Conservation (phyloP, 2,329 filamentous ascomycete genomes). For the Cladobotryum protrusum region DNA sequence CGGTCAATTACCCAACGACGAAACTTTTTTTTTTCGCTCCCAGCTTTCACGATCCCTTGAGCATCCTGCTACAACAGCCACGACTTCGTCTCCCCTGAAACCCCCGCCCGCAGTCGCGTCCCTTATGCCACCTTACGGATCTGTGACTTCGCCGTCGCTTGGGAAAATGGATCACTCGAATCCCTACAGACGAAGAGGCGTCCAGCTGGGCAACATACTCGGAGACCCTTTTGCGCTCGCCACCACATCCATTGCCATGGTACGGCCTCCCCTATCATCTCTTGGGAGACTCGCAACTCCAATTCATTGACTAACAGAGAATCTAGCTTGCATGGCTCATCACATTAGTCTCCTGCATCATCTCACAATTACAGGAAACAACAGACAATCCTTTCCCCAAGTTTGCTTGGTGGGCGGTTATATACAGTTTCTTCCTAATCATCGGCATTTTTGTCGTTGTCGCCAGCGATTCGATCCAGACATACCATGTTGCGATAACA, state of each 20-base stretch:
- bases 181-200: slow-evolving; percentile 52
- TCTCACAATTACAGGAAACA: slow-evolving; percentile 52
- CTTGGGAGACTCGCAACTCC: background rate
- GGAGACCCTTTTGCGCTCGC: slow-evolving; percentile 95
- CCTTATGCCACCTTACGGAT: slow-evolving; percentile 71
- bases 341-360: slow-evolving; percentile 77
- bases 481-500: slow-evolving; percentile 87
- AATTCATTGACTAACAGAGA: slow-evolving; percentile 15
- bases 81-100: background rate
- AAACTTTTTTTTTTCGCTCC: slow-evolving; percentile 5
- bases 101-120: slow-evolving; percentile 17
- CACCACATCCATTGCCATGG: slow-evolving; percentile 84
- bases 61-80: no score
- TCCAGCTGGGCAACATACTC: slow-evolving; percentile 82
- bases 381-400: slow-evolving; percentile 58
- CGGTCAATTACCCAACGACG: background rate
- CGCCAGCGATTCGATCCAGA: slow-evolving; percentile 75
- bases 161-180: slow-evolving; percentile 73
- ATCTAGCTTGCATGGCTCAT: slow-evolving; percentile 88
- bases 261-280: slow-evolving; percentile 44
- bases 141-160: slow-evolving; percentile 65
- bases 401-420: slow-evolving; percentile 87
- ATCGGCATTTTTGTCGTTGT: slow-evolving; percentile 74
- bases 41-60: background rate
- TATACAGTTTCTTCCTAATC: slow-evolving; percentile 81